A percentile compares a stretch with the other conserved stretches of the same genome.
These are phyloP conservation scores for Arthroderma sp. DNA, from an alignment of 2,329 filamentous ascomycete species.

Conservation along the genomic window DNA sequence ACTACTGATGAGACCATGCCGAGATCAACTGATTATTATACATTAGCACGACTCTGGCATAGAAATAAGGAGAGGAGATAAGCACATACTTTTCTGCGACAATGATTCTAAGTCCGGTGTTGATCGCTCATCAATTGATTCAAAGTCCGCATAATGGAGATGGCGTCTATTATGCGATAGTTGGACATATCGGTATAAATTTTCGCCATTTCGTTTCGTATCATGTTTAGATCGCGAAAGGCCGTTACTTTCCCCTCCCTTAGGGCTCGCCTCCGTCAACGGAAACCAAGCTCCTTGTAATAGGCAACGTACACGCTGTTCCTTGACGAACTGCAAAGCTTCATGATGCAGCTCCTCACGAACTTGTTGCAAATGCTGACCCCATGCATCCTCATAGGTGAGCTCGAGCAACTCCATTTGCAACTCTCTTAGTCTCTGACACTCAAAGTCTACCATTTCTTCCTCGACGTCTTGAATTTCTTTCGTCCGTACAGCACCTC, in stretches of 20 bases:
- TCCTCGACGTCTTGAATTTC: conserved; percentile 81
- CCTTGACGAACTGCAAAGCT: conserved; percentile 89
- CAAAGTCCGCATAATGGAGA: conserved; percentile 81
- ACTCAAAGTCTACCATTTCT: conserved; percentile 73
- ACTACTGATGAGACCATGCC: conserved; percentile 82
- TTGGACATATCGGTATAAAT: conserved; percentile 68
- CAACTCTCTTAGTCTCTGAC: conserved; percentile 61
- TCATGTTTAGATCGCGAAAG: conserved; percentile 25
- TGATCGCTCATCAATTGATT: conserved; percentile 42
- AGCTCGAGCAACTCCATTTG: conserved; percentile 90
- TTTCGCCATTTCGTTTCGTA: conserved; percentile 31
- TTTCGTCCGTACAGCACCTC: conserved; percentile 65
- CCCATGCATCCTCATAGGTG: conserved; percentile 91
- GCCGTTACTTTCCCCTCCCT: conserved; percentile 30
- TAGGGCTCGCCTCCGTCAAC: conserved; percentile 33
- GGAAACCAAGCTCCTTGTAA: conserved; percentile 84
- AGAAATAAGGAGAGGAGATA: not conserved
- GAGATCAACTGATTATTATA: conserved; percentile 53
- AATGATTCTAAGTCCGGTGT: conserved; percentile 62
- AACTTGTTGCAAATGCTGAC: conserved; percentile 76
- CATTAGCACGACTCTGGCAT: not conserved
- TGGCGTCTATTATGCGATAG: conserved; percentile 84
- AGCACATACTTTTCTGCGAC: conserved; percentile 52
- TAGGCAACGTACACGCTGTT: conserved; percentile 83
- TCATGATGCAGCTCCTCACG: conserved; percentile 83